Conservation (phyloP, 2,329 filamentous ascomycete species). For the Pseudocercospora fuligena region DNA sequence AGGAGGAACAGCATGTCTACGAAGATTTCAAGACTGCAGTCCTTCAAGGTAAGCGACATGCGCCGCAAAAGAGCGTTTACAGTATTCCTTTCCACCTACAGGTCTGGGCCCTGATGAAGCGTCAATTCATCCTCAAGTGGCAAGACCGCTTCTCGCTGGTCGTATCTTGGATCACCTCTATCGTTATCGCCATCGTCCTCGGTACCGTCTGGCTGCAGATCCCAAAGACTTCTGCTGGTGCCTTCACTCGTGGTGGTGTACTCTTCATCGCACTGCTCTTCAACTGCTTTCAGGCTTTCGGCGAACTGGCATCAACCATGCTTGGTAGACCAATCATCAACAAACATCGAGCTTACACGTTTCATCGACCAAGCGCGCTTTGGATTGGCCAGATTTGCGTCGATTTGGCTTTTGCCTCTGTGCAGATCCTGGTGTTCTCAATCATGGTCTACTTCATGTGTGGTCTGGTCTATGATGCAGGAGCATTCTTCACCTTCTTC, state of each 20-base stretch:
- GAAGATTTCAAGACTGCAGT: slow-evolving; percentile 80
- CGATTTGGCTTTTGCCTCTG: slow-evolving; percentile 70
- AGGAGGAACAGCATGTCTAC: slow-evolving; percentile 68
- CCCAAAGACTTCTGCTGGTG: slow-evolving; percentile 66
- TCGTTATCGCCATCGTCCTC: slow-evolving; percentile 76
- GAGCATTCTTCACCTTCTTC: slow-evolving; percentile 78
- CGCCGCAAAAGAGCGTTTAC: slow-evolving; percentile 75
- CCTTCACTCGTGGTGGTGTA: slow-evolving; percentile 81
- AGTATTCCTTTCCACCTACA: slow-evolving; percentile 82
- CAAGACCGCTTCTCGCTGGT: slow-evolving; percentile 80
- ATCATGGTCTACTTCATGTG: slow-evolving; percentile 83
- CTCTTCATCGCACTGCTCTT: slow-evolving; percentile 81
- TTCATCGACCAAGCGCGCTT: slow-evolving; percentile 79
- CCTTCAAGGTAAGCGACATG: slow-evolving; percentile 75
- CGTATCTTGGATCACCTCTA: slow-evolving; percentile 72
- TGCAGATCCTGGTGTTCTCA: slow-evolving; percentile 72
- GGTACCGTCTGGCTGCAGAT: slow-evolving; percentile 80
- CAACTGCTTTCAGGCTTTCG: slow-evolving; percentile 86
- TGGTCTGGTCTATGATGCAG: slow-evolving; percentile 69
- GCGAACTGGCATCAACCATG: slow-evolving; percentile 77
- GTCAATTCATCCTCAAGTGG: slow-evolving; percentile 83
- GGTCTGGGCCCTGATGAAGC: slow-evolving; percentile 80
- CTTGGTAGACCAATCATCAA: slow-evolving; percentile 76
- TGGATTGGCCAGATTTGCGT: slow-evolving; percentile 85
- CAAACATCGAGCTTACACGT: slow-evolving; percentile 82